These are phyloP conservation scores for Parmelia sp. DNA, from an alignment of 495 filamentous ascomycete species.

Conservation along the genomic window DNA sequence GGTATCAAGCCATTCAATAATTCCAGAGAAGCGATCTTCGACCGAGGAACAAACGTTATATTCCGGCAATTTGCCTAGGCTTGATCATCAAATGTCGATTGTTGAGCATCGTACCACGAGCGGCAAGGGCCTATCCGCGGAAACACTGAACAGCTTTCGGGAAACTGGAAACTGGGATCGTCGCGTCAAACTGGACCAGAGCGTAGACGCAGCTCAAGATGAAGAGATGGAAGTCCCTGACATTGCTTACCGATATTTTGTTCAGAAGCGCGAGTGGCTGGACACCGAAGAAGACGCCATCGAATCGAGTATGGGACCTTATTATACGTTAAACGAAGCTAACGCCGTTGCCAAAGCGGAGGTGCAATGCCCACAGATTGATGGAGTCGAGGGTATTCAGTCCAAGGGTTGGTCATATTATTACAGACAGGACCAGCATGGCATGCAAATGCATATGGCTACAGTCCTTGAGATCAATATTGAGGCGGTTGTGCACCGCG, in stretches of 20 bases:
- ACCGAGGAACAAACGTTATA: not conserved
- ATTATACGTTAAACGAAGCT: conserved; percentile 1
- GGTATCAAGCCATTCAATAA: too few species aligned
- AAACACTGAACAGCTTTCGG: not conserved
- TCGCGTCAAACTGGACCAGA: not conserved
- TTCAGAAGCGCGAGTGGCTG: conserved; percentile 4
- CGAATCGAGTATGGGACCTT: conserved; percentile 1
- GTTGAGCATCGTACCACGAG: not conserved
- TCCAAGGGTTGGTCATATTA: conserved; percentile 5
- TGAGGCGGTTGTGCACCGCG: conserved; percentile 3
- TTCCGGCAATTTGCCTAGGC: not conserved
- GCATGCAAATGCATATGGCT: conserved; percentile 14
- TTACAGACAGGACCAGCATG: conserved; percentile 10
- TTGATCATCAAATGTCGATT: not conserved
- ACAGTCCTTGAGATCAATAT: not conserved
- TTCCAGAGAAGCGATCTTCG: not conserved
- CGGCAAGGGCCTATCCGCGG: not conserved
- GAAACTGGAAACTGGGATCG: not conserved
- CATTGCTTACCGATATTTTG: conserved; percentile 6
- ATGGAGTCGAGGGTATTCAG: not conserved
- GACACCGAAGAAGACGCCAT: conserved; percentile 4
- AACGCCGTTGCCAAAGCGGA: conserved; percentile 4
- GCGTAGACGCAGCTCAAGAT: not conserved
- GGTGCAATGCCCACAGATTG: not conserved
- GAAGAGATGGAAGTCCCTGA: not conserved